Evolutionary conservation across 2,329 filamentous ascomycete species (phyloP), one percentile per base, ranked within the genome.

Genomic region (Fusarium odoratissimum): DNA sequence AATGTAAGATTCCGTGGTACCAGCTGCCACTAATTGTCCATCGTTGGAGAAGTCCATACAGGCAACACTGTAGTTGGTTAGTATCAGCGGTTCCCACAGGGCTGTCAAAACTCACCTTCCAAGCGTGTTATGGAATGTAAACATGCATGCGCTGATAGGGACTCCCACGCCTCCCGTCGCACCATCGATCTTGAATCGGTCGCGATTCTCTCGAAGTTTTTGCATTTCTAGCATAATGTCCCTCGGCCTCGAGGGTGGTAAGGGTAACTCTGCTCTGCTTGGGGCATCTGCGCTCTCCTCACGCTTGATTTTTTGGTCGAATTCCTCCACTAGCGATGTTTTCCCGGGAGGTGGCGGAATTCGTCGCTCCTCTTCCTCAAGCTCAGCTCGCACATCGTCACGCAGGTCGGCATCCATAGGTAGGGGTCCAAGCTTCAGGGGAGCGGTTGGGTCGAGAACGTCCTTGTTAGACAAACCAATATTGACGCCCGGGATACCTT

Each of bases 21-120:
- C 97, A 28, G 91, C 93, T 30, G 96, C 96, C 41, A 96, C 93
- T 33, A 98, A 88, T 73, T 91, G 89, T 71, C 94, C 92, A 79
- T 99, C 96, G 60, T 95, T 93, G 1, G 95, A 98, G 79, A 99
- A 98, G 78, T 98, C 95, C 80, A 98, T 90, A 79, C 93, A 97
- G n/a, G 94, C 95, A 66, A 97, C 89, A 62, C 93, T 95, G 60
- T 40, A 55, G 10, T 19, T 23, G 23, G 62, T 77, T 64, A 81
- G 74, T 60, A 56, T 23, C 13, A 21, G 23, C 1, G 6, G 5
- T n/a, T 19, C 6, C 17, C 13, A 7, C 9, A 4, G 6, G 10
- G 25, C 19, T 40, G 31, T 13, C 13, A 23, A 11, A 48, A 62
- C 90, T 85, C 84, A 95, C 94, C 91, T 93, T 82, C 97, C 95